These are phyloP conservation scores for Calonectria hawksworthii DNA, from an alignment of 2,329 filamentous ascomycete genomes.

Conservation along the genomic window DNA sequence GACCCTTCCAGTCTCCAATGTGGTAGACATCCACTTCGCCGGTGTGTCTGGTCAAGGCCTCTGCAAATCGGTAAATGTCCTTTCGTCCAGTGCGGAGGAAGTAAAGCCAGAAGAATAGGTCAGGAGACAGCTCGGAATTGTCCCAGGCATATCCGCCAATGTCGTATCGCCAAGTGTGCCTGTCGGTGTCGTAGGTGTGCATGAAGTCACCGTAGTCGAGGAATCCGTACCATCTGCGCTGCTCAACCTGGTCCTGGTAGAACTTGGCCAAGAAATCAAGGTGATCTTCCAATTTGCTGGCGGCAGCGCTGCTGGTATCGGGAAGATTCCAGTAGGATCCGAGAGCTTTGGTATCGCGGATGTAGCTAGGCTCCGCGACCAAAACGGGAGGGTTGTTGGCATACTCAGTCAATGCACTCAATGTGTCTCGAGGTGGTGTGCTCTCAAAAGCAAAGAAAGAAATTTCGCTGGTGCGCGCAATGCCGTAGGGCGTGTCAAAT, in stretches of 20 bases:
- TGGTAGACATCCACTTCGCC: constrained; percentile 75
- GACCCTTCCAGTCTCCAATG: constrained; percentile 67
- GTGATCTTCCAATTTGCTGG: constrained; percentile 61
- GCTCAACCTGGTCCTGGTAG: constrained; percentile 68
- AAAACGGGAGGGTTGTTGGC: constrained; percentile 68
- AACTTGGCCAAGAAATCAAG: constrained; percentile 70
- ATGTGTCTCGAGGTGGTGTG: constrained; percentile 63
- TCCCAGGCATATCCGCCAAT: constrained; percentile 76
- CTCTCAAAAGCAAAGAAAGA: constrained; percentile 65
- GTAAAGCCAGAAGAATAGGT: constrained; percentile 74
- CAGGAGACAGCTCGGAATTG: constrained; percentile 73
- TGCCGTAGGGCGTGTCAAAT: constrained; percentile 69
- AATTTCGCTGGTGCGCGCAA: constrained; percentile 70
- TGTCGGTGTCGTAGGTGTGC: constrained; percentile 72
- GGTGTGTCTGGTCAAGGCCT: constrained; percentile 70
- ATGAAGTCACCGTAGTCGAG: constrained; percentile 74
- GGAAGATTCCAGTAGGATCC: constrained; percentile 68
- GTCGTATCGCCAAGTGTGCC: constrained; percentile 74
- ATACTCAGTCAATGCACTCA: constrained; percentile 59
- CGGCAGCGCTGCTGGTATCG: constrained; percentile 39
- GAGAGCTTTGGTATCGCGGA: constrained; percentile 66
- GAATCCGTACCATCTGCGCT: constrained; percentile 74
- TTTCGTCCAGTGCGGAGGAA: constrained; percentile 71
- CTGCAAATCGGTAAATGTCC: constrained; percentile 71
- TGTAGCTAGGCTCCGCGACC: constrained; percentile 61